A percentile compares a stretch with the other conserved stretches of the same genome.
Conservation (phyloP, 768 basidiomycete genomes). For the Tylopilus subfusipes region DNA sequence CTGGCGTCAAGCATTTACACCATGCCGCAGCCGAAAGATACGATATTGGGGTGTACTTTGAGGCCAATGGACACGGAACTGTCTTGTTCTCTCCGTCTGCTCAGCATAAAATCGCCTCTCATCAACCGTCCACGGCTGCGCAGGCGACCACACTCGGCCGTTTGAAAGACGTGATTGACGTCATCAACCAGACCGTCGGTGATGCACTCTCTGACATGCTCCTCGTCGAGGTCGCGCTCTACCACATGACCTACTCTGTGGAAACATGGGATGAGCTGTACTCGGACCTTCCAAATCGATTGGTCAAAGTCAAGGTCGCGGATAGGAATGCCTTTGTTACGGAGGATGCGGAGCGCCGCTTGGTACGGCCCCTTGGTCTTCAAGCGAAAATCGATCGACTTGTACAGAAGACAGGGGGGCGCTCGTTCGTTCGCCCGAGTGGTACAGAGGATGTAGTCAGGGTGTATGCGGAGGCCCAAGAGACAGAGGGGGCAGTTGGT, state of each 20-base stretch:
- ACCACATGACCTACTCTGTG: constrained; percentile 81
- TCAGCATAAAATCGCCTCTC: constrained; percentile 51
- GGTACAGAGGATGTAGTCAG: constrained; percentile 98
- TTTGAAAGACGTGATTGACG: constrained; percentile 68
- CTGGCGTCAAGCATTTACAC: constrained; percentile 97
- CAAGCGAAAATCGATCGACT: constrained; percentile 82
- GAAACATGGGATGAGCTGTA: constrained; percentile 92
- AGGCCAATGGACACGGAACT: constrained; percentile 98
- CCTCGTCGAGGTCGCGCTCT: constrained; percentile 87
- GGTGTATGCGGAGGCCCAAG: constrained; percentile 90
- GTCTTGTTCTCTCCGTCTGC: constrained; percentile 87
- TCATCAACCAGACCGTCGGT: constrained; percentile 98
- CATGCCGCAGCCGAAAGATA: constrained; percentile 92
- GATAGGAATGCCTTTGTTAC: constrained; percentile 85
- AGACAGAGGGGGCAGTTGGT: constrained; percentile 80
- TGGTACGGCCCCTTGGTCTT: constrained; percentile 75
- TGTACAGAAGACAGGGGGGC: constrained; percentile 77
- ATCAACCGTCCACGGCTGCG: constrained; percentile 77
- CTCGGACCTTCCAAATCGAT: constrained; percentile 87
- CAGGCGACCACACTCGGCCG: constrained; percentile 78
- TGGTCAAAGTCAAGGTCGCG: constrained; percentile 87
- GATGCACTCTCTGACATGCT: constrained; percentile 96
- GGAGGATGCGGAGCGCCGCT: constrained; percentile 86
- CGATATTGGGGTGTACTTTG: constrained; percentile 97
- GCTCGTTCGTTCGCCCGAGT: constrained; percentile 93